A percentile compares a stretch with the other conserved stretches of the same genome.
These are phyloP conservation scores for Flaveria bidentis DNA, from an alignment of 129 eudicot genomes.

Conservation along the genomic window DNA sequence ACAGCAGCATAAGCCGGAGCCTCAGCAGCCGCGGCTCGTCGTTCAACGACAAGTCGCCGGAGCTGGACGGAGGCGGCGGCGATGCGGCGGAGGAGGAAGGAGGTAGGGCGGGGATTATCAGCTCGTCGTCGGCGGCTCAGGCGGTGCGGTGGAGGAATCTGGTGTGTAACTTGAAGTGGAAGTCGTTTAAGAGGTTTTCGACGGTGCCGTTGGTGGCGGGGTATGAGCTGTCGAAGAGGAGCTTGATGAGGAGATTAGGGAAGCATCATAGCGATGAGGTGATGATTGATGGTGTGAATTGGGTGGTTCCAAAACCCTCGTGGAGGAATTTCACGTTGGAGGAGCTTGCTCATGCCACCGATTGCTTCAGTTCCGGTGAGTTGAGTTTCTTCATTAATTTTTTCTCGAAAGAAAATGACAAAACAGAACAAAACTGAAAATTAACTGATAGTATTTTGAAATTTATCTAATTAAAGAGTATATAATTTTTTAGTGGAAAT, in stretches of 20 bases:
- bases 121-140: constrained; percentile 21
- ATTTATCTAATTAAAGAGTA: too few species aligned
- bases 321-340: constrained; percentile 78
- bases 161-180: constrained; percentile 50
- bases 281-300: constrained; percentile 36
- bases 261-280: constrained; percentile 42
- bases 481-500: neutral
- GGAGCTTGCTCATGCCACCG: constrained; percentile 75
- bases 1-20: constrained; percentile 44
- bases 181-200: constrained; percentile 48
- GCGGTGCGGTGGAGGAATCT: constrained; percentile 51
- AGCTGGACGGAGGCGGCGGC: neutral
- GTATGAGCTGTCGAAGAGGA: constrained; percentile 52
- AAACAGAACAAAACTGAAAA: too few species aligned
- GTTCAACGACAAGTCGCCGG: constrained; percentile 35
- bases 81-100: constrained; percentile 17
- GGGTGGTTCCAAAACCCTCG: constrained; percentile 63
- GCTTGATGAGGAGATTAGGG: constrained; percentile 49
- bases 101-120: constrained; percentile 11
- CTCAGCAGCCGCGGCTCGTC: constrained; percentile 49
- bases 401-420: too few species aligned
- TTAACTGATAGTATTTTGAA: too few species aligned
- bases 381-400: too few species aligned
- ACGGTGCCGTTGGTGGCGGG: constrained; percentile 50
- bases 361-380: constrained; percentile 64